Evolutionary conservation across 2,329 filamentous ascomycete species (phyloP).

Genomic region (Xylariaceae sp.): DNA sequence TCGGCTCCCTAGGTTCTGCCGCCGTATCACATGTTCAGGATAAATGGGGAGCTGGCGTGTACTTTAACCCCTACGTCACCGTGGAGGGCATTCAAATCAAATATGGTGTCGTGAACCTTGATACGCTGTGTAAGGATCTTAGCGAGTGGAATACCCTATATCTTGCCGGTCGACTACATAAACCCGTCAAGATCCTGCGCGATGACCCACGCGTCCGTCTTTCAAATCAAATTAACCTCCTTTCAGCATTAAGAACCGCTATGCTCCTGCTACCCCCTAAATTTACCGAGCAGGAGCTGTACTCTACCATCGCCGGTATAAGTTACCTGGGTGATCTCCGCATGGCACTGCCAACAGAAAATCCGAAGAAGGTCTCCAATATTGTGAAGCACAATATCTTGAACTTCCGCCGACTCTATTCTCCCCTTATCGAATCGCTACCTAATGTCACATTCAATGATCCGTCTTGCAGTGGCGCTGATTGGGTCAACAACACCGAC

Average conservation of each 20-base stretch:
- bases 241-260: conserved; percentile 85
- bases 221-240: conserved; percentile 91
- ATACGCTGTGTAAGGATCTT: conserved; percentile 81
- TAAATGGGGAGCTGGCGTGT: conserved; percentile 83
- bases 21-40: conserved; percentile 83
- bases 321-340: conserved; percentile 96
- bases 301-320: conserved; percentile 84
- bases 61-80: conserved; percentile 94
- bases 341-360: conserved; percentile 85
- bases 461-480: conserved; percentile 47
- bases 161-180: conserved; percentile 91
- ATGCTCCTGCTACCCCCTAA: conserved; percentile 75
- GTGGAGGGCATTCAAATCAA: conserved; percentile 96
- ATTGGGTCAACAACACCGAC: conserved; percentile 59
- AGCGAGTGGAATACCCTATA: conserved; percentile 92
- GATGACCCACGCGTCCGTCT: conserved; percentile 89
- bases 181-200: conserved; percentile 90
- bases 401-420: conserved; percentile 88
- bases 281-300: conserved; percentile 84
- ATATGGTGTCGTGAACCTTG: conserved; percentile 92
- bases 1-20: conserved; percentile 78
- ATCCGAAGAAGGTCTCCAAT: conserved; percentile 86
- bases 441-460: conserved; percentile 81
- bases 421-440: conserved; percentile 79
- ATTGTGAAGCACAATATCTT: conserved; percentile 88